These are phyloP conservation scores for Gloeopeniophorella convolvens DNA, from an alignment of 768 basidiomycete species.

Conservation along the genomic window DNA sequence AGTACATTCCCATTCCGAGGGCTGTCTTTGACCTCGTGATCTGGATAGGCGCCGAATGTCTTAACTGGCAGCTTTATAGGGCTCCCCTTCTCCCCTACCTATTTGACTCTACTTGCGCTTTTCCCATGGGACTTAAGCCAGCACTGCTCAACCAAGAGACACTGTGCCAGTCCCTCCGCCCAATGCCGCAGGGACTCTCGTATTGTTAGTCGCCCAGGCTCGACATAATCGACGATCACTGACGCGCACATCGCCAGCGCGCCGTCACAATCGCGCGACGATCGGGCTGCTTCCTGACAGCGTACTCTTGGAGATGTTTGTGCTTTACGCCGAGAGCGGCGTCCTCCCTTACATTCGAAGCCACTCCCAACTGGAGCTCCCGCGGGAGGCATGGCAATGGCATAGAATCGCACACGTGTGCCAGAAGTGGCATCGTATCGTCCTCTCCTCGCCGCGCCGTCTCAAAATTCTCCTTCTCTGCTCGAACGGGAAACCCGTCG, in stretches of 20 bases:
- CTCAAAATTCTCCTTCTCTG: background rate
- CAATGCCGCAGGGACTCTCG: too few species aligned
- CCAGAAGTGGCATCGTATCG: background rate
- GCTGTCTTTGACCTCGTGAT: too few species aligned
- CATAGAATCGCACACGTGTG: background rate
- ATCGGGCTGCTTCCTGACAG: background rate
- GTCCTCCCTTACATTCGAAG: background rate
- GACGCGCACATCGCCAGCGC: background rate
- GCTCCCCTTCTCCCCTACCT: too few species aligned
- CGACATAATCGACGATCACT: too few species aligned
- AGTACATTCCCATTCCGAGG: too few species aligned
- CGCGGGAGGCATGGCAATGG: slow-evolving; percentile 4
- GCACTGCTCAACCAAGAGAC: too few species aligned
- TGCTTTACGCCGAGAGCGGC: background rate
- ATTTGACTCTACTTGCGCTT: too few species aligned
- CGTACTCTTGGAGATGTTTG: background rate
- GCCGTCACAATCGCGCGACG: background rate
- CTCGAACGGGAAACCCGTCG: background rate
- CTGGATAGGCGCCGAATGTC: too few species aligned
- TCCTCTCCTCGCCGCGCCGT: background rate
- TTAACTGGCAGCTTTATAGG: too few species aligned
- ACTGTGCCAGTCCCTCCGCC: too few species aligned
- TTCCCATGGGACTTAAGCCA: too few species aligned
- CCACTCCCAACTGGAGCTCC: background rate
- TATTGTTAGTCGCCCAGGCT: too few species aligned